Base-by-base conservation (phyloP, 2,329 filamentous ascomycete genomes). In the Onygena corvina region DNA sequence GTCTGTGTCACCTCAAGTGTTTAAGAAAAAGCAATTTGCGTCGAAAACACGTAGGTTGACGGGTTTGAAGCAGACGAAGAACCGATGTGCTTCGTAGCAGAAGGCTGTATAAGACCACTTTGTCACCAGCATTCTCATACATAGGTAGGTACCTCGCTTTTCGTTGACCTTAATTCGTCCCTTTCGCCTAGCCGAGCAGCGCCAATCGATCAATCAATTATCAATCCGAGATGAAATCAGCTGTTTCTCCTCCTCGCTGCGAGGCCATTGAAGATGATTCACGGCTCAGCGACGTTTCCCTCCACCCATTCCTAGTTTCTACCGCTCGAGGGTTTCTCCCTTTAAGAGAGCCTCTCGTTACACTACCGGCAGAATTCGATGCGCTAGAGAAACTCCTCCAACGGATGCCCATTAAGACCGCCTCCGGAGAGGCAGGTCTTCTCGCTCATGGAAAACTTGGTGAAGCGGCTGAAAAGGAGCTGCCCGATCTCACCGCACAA, bases 261-360 rank as follows among this genome's bases (percentile, higher is more conserved):
- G 36, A 40, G 36, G 36, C 25, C 36, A 7, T 40, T 21, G 11
- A 3, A 6, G 36, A 40, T 40, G 36, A 40, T 5, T 7, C 36
- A 23, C 36, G 18, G 21, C 20, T 40, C 4, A 21, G 18, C 5
- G 36, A 40, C 25, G 36, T 40, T 21, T 40, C 36, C 2, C 36
- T 40, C 20, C 36, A 40, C 20, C 36, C 36, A 23, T 40, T 40
- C 18, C 36, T 40, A 23, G 36, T 40, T 18, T 40, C 36, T 40
- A 40, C 36, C 36, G 16, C 36, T 11, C 16, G 36, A 40, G 36
- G 36, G 18, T 40, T 40, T 40, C 12, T 40, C n/a, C 36, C 36
- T 11, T n/a, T 40, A 11, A 40, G 36, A 40, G 18, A 40, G 9
- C 36, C 36, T 14, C 36, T 40, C 11, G 20, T 40, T 23, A 40